phyloP scores from a whole-genome alignment of 345 rosid genomes.

The Citrus unshiu region DNA sequence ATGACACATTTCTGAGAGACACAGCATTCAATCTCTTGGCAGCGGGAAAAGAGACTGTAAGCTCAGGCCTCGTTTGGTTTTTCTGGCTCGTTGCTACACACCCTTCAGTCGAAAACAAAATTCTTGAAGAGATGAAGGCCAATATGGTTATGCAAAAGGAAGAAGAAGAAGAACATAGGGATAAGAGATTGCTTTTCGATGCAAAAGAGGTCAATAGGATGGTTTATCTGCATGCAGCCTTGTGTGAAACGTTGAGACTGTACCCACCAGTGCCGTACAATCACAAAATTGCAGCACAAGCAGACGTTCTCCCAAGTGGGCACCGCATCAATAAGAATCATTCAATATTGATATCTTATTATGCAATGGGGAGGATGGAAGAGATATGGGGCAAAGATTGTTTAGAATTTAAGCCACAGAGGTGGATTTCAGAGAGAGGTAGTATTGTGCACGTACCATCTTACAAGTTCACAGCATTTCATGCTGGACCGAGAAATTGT shows the following conservation, averaged over 20 bases:
- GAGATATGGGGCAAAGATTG: constrained; percentile 34
- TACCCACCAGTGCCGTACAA: constrained; percentile 26
- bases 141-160: neutral
- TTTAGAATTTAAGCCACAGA: constrained; percentile 5
- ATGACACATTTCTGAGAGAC: no score
- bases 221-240: constrained; percentile 24
- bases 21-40: no score
- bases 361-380: constrained; percentile 22
- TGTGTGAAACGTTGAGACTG: constrained; percentile 22
- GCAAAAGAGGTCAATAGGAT: neutral
- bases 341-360: constrained; percentile 10
- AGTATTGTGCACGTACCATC: neutral
- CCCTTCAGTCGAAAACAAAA: no score
- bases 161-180: no score
- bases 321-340: constrained; percentile 5
- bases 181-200: no score
- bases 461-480: no score
- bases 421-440: constrained; percentile 9
- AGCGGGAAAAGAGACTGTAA: no score
- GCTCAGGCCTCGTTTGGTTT: no score
- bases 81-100: no score
- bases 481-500: no score
- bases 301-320: constrained; percentile 16
- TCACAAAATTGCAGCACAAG: neutral
- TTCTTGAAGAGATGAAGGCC: neutral